A percentile compares a stretch with the other conserved stretches of the same genome.
Conservation (phyloP, 192 early-diverging fungal genomes). For the Pilaira anomala region DNA sequence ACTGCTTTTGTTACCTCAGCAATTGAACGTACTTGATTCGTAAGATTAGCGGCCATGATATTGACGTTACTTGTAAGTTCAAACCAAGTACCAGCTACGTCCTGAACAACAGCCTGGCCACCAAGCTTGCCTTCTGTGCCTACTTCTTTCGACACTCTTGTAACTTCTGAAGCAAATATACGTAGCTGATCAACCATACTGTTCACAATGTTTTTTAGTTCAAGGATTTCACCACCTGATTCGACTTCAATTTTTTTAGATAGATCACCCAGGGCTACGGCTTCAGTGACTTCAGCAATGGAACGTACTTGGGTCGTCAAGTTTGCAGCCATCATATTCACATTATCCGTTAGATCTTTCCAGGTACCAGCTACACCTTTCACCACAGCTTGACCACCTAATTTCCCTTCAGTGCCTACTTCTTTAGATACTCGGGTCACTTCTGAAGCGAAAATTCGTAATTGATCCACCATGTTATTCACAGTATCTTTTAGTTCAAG, state of each 20-base stretch:
- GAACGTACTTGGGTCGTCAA: constrained; percentile 14
- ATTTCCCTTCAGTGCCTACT: constrained; percentile 55
- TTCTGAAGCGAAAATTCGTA: constrained; percentile 46
- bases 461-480: constrained; percentile 58
- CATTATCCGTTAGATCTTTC: constrained; percentile 56
- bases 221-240: constrained; percentile 4
- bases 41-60: constrained; percentile 19
- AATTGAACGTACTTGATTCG: constrained; percentile 52
- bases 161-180: constrained; percentile 6
- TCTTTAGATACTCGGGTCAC: constrained; percentile 51
- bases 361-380: constrained; percentile 49
- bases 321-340: constrained; percentile 57
- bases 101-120: constrained; percentile 1
- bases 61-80: constrained; percentile 6
- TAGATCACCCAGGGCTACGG: constrained; percentile 1
- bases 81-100: constrained; percentile 1
- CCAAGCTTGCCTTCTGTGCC: constrained; percentile 12
- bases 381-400: constrained; percentile 53
- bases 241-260: constrained; percentile 16
- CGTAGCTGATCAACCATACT: constrained; percentile 8
- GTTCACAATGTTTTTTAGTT: constrained; percentile 10
- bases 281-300: constrained; percentile 7
- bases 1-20: constrained; percentile 51
- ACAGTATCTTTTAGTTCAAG: constrained; percentile 51
- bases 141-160: constrained; percentile 7